Conservation (phyloP, 2,329 filamentous ascomycete genomes). For the Talaromyces sp. region DNA sequence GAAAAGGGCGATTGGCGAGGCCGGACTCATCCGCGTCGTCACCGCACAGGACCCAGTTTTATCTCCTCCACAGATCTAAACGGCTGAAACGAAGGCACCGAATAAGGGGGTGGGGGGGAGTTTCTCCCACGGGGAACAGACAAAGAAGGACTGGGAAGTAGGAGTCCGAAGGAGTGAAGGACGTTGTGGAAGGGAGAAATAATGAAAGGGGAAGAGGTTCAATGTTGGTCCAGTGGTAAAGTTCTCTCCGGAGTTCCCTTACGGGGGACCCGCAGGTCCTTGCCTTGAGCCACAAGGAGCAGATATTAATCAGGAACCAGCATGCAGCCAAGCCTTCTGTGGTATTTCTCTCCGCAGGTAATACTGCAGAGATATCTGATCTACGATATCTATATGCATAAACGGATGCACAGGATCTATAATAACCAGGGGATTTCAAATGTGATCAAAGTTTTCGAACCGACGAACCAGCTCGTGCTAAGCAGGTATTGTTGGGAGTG, state of each 20-base stretch:
- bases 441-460: neutral
- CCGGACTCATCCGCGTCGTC: constrained; percentile 15
- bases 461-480: constrained; percentile 3
- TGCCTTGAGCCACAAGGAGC: neutral
- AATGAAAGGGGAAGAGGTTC: constrained; percentile 17
- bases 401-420: neutral
- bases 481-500: neutral
- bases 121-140: neutral
- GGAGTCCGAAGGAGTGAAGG: constrained; percentile 35
- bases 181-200: constrained; percentile 16
- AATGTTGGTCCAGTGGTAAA: constrained; percentile 4
- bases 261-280: constrained; percentile 18
- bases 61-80: constrained; percentile 15
- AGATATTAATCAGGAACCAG: neutral
- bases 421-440: neutral
- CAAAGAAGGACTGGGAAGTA: neutral
- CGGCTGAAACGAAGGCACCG: constrained; percentile 19
- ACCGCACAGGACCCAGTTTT: constrained; percentile 13
- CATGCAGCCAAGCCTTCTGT: constrained; percentile 3
- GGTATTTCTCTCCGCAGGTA: no score
- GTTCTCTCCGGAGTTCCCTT: constrained; percentile 23
- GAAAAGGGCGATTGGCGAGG: neutral
- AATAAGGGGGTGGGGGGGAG: neutral
- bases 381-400: neutral
- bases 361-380: neutral